These are phyloP conservation scores for Penicillium sp. DNA, from an alignment of 2,329 filamentous ascomycete species.

Conservation along the genomic window DNA sequence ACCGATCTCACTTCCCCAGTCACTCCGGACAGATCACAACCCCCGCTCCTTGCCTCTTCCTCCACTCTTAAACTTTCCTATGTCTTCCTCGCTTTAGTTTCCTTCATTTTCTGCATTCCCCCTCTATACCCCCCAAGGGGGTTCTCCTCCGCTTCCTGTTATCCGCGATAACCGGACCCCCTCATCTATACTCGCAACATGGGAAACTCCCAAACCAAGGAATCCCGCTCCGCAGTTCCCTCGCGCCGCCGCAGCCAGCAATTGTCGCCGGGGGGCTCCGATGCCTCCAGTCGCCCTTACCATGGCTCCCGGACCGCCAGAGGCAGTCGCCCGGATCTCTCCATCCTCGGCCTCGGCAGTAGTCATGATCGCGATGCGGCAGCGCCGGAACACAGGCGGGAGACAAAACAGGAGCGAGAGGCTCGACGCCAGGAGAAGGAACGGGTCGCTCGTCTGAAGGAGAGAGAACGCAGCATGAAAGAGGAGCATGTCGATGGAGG, in stretches of 20 bases:
- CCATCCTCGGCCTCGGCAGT: conserved; percentile 58
- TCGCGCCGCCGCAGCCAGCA: conserved; percentile 34
- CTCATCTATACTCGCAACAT: conserved; percentile 27
- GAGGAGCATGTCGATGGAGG: conserved; percentile 95
- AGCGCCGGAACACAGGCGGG: conserved; percentile 64
- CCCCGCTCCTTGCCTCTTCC: conserved; percentile 13
- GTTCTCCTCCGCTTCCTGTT: conserved; percentile 8
- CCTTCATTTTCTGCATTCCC: conserved; percentile 1
- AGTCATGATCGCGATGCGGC: conserved; percentile 52
- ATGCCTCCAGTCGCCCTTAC: conserved; percentile 33
- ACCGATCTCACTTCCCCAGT: conserved; percentile 27
- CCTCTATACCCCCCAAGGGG: conserved; percentile 14
- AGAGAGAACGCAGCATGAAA: conserved; percentile 84
- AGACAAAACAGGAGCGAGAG: conserved; percentile 90
- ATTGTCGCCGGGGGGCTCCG: conserved; percentile 30
- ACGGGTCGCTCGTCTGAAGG: conserved; percentile 70
- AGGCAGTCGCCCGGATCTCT: conserved; percentile 60
- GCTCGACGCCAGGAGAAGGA: conserved; percentile 83
- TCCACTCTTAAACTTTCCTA: conserved; percentile 9
- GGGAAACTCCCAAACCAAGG: conserved; percentile 52
- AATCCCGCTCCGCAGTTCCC: conserved; percentile 38
- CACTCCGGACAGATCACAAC: conserved; percentile 18
- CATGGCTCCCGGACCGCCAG: conserved; percentile 50
- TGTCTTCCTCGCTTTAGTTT: conserved; percentile 1
- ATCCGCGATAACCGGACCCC: conserved; percentile 6